Conservation (phyloP, 2,329 filamentous ascomycete species). For the Orbilia brochopaga region DNA sequence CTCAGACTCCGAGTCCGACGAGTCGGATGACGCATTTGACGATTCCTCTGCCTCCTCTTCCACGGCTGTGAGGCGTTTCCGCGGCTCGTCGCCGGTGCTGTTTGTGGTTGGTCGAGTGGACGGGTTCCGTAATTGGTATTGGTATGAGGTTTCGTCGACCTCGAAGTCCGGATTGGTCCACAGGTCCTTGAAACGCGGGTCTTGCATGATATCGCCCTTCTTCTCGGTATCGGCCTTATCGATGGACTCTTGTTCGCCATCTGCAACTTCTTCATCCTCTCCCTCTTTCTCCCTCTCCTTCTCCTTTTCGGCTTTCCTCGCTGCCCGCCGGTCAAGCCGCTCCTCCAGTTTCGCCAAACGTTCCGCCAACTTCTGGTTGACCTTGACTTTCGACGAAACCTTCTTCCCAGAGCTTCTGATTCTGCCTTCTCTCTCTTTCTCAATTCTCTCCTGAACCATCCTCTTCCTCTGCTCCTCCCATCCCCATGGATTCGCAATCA, state of each 20-base stretch:
- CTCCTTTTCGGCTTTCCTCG: slow-evolving; percentile 56
- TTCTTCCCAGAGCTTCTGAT: slow-evolving; percentile 90
- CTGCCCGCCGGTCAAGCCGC: slow-evolving; percentile 66
- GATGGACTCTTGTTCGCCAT: slow-evolving; percentile 60
- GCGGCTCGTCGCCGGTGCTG: slow-evolving; percentile 56
- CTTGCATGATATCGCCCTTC: slow-evolving; percentile 69
- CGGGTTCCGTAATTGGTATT: slow-evolving; percentile 88
- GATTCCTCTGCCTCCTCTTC: slow-evolving; percentile 63
- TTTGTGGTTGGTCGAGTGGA: slow-evolving; percentile 65
- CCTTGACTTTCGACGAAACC: slow-evolving; percentile 69
- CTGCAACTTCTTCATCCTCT: slow-evolving; percentile 62
- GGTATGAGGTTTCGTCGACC: slow-evolving; percentile 85
- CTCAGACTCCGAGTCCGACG: slow-evolving; percentile 55
- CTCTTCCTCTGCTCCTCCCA: slow-evolving; percentile 92
- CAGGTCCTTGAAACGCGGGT: slow-evolving; percentile 83
- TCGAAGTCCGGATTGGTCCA: slow-evolving; percentile 94
- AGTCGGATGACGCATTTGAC: slow-evolving; percentile 54
- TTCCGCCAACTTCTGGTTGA: slow-evolving; percentile 73
- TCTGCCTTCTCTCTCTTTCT: slow-evolving; percentile 92
- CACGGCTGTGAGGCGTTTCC: slow-evolving; percentile 61
- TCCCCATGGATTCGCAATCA: slow-evolving; percentile 92
- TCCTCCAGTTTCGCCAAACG: slow-evolving; percentile 70
- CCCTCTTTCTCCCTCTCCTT: slow-evolving; percentile 64
- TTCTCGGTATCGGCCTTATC: slow-evolving; percentile 56
- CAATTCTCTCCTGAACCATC: slow-evolving; percentile 90